Evolutionary conservation across 345 rosid species (phyloP).

Genomic region (Melaleuca quinquenervia): DNA sequence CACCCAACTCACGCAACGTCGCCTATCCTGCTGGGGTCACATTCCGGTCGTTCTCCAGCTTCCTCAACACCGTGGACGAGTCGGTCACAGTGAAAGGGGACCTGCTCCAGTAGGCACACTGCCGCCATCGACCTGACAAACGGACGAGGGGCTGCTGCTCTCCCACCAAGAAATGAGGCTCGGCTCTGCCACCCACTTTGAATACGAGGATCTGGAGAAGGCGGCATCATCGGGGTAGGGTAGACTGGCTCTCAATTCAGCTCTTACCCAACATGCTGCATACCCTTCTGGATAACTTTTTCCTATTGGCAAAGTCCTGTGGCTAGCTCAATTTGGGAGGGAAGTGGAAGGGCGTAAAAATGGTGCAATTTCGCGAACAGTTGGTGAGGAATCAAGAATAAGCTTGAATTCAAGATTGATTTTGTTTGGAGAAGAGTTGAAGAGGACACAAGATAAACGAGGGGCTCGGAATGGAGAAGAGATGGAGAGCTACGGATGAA

Average conservation of each 20-base stretch:
- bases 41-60: conserved; percentile 78
- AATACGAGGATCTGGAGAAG: not conserved
- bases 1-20: conserved; percentile 71
- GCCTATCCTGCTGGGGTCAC: conserved; percentile 58
- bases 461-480: no score
- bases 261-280: no score
- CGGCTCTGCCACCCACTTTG: not conserved
- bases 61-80: conserved; percentile 71
- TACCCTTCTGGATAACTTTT: no score
- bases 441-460: not conserved
- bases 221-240: not conserved
- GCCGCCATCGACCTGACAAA: conserved; percentile 86
- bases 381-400: no score
- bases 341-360: no score
- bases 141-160: conserved; percentile 42
- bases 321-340: no score
- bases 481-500: no score
- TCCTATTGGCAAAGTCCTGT: no score
- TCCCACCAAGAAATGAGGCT: not conserved
- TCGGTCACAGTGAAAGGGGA: conserved; percentile 63
- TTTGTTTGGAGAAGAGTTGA: not conserved
- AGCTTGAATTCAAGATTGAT: not conserved
- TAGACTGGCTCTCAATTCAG: no score
- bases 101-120: conserved; percentile 64
- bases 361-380: no score